Conservation (phyloP, 2,329 filamentous ascomycete species). For the Pestalotiopsis sp. region DNA sequence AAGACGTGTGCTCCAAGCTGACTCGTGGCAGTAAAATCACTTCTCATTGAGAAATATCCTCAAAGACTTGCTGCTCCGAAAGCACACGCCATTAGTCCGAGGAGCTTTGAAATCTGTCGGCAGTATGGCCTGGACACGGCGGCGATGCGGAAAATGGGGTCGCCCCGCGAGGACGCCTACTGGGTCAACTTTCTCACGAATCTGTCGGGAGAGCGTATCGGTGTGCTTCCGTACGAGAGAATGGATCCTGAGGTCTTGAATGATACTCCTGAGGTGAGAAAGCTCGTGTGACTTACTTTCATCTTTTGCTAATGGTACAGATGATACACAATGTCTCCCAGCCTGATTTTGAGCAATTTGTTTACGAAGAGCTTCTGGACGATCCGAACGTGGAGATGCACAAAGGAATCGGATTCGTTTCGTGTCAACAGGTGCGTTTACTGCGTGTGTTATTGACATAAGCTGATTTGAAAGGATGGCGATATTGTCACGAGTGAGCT, state of each 20-base stretch:
- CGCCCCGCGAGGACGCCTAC: conserved; percentile 34
- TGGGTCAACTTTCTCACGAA: conserved; percentile 45
- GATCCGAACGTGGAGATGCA: conserved; percentile 31
- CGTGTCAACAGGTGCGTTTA: conserved; percentile 33
- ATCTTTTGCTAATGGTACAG: conserved; percentile 10
- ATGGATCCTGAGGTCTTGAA: conserved; percentile 36
- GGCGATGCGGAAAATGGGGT: conserved; percentile 31
- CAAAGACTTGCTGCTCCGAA: conserved; percentile 33
- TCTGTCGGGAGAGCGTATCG: conserved; percentile 37
- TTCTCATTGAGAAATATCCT: conserved; percentile 35
- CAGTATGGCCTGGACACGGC: conserved; percentile 32
- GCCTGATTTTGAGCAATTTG: conserved; percentile 40
- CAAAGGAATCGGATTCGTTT: conserved; percentile 36
- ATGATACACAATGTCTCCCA: conserved; percentile 48
- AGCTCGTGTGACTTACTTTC: not conserved
- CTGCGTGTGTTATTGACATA: not conserved
- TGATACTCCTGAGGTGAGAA: conserved; percentile 34
- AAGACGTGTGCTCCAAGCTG: conserved; percentile 2
- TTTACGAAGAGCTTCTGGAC: conserved; percentile 28
- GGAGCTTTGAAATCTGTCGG: conserved; percentile 32
- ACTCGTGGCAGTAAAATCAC: conserved; percentile 24
- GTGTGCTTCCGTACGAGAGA: conserved; percentile 36
- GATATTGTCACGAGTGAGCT: conserved; percentile 31
- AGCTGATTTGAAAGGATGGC: conserved; percentile 15
- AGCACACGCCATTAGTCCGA: conserved; percentile 31